Conservation (phyloP, 2,329 filamentous ascomycete species). For the Fusarium sp. region DNA sequence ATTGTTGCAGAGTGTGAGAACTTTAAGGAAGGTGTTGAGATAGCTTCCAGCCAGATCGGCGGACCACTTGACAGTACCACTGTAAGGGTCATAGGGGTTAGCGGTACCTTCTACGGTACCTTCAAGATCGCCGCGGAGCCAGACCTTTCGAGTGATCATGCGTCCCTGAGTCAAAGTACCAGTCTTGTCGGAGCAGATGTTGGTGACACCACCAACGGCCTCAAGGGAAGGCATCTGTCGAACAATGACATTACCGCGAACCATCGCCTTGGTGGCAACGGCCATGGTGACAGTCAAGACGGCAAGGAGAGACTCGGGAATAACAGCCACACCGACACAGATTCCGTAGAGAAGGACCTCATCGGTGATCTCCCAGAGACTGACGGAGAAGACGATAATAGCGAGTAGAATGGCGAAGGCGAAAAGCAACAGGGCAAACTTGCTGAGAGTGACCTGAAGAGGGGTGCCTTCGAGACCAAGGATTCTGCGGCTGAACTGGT, state of each 20-base stretch:
- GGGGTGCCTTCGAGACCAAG: conserved; percentile 81
- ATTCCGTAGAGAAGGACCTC: conserved; percentile 72
- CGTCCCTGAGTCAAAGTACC: conserved; percentile 74
- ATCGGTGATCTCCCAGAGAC: conserved; percentile 63
- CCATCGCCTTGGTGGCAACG: conserved; percentile 73
- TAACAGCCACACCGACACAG: conserved; percentile 71
- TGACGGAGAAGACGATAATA: conserved; percentile 71
- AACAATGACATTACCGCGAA: conserved; percentile 72
- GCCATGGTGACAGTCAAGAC: conserved; percentile 79
- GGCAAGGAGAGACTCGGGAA: conserved; percentile 74
- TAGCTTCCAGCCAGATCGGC: conserved; percentile 54
- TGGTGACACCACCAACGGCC: conserved; percentile 75
- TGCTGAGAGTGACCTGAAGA: conserved; percentile 84
- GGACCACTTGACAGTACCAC: conserved; percentile 62
- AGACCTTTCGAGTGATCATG: conserved; percentile 73
- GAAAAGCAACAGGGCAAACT: conserved; percentile 85
- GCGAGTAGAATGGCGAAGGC: conserved; percentile 72
- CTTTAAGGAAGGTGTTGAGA: conserved; percentile 62
- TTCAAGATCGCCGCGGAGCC: conserved; percentile 65
- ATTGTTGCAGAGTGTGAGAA: conserved; percentile 72
- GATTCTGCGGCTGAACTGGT: conserved; percentile 61
- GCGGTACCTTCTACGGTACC: conserved; percentile 65
- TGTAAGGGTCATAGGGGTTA: conserved; percentile 71
- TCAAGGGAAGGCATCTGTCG: conserved; percentile 73
- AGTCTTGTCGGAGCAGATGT: conserved; percentile 78